Conservation (phyloP, 352 stramenopile genomes). For the Phytophthora syringae region DNA sequence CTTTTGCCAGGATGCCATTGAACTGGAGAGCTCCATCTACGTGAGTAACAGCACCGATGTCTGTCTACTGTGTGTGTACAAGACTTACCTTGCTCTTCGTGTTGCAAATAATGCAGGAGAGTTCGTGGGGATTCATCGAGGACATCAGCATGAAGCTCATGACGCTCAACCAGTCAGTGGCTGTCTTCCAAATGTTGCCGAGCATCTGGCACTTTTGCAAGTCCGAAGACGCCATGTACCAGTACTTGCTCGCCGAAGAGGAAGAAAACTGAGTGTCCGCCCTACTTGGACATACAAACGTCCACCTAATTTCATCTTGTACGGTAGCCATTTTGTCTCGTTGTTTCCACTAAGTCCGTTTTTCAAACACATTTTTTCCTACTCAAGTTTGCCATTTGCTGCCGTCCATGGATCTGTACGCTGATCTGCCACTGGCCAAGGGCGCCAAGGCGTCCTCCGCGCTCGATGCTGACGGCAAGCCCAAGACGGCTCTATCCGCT, state of each 20-base stretch:
- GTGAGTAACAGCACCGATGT: conserved; percentile 44
- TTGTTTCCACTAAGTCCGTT: conserved; percentile 16
- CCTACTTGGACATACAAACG: conserved; percentile 18
- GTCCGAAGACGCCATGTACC: conserved; percentile 75
- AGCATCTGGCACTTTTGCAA: conserved; percentile 89
- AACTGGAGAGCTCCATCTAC: conserved; percentile 78
- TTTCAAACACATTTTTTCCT: too few species aligned
- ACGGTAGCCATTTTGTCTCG: conserved; percentile 31
- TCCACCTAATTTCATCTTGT: conserved; percentile 29
- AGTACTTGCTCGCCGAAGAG: conserved; percentile 78
- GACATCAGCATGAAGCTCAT: conserved; percentile 76
- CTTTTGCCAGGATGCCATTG: conserved; percentile 84
- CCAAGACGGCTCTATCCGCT: conserved; percentile 41
- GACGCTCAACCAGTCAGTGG: conserved; percentile 68
- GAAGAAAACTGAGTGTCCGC: conserved; percentile 53
- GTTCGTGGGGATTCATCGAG: conserved; percentile 81
- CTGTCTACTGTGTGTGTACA: background rate
- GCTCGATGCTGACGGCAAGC: conserved; percentile 58
- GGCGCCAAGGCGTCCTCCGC: conserved; percentile 55
- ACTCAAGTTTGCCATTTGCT: too few species aligned
- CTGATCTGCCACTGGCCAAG: conserved; percentile 73
- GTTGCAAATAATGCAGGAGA: conserved; percentile 68
- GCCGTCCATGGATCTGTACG: conserved; percentile 79
- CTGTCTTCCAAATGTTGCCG: conserved; percentile 69
- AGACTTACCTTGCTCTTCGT: conserved; percentile 14